These are phyloP conservation scores for Leccinum disarticulatum DNA, from an alignment of 768 basidiomycete genomes.

Conservation along the genomic window DNA sequence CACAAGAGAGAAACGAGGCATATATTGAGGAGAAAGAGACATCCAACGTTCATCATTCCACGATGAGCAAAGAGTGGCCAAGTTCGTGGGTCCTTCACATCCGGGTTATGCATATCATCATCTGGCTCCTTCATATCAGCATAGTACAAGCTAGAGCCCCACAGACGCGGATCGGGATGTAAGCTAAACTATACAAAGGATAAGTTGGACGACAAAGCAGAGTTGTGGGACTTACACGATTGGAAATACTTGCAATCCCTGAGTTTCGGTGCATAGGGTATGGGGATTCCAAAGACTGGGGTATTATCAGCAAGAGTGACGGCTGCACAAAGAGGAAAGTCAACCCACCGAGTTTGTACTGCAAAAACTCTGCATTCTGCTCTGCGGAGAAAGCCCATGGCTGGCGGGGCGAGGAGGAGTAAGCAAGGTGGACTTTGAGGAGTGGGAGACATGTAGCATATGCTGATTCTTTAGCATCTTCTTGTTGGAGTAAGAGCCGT, in stretches of 20 bases:
- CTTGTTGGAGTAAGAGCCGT: no score
- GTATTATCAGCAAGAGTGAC: background rate
- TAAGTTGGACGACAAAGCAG: background rate
- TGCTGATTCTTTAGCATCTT: conserved; percentile 18
- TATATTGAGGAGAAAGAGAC: conserved; percentile 53
- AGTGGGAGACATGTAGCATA: background rate
- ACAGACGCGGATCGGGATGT: conserved; percentile 61
- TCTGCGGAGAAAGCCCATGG: conserved; percentile 16
- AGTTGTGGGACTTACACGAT: conserved; percentile 37
- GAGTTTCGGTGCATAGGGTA: conserved; percentile 46
- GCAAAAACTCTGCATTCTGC: conserved; percentile 27
- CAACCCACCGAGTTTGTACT: conserved; percentile 25
- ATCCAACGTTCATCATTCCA: conserved; percentile 73
- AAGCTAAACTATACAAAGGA: conserved; percentile 53
- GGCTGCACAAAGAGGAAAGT: background rate
- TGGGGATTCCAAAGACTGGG: conserved; percentile 30
- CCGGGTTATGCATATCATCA: conserved; percentile 73
- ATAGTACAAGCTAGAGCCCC: conserved; percentile 63
- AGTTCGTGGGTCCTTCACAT: conserved; percentile 33
- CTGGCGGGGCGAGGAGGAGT: conserved; percentile 1
- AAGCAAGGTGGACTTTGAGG: conserved; percentile 16
- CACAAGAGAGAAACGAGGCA: conserved; percentile 60
- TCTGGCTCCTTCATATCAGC: conserved; percentile 60
- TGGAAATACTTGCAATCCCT: conserved; percentile 37
- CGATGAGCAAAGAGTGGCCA: conserved; percentile 51